phyloP scores from a whole-genome alignment of 2,329 filamentous ascomycete species.

The Arthrobotrys entomopaga region DNA sequence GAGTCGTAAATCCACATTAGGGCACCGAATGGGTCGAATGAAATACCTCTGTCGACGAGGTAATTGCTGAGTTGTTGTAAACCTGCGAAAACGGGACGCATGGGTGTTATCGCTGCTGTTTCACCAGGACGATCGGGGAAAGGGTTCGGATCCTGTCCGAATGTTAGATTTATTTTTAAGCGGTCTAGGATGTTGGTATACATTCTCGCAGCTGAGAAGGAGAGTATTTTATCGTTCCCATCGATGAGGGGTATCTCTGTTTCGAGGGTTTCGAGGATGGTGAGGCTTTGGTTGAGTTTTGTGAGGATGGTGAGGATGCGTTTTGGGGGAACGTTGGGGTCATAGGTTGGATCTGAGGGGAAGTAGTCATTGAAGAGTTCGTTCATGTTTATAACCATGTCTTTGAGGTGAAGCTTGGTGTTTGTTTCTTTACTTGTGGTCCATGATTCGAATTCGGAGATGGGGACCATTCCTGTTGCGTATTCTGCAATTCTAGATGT shows the following conservation, averaged over 20 bases:
- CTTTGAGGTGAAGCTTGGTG: background rate
- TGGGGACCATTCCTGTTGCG: constrained; percentile 2
- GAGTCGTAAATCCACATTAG: constrained; percentile 16
- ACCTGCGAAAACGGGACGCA: background rate
- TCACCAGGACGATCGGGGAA: constrained; percentile 9
- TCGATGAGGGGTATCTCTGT: background rate
- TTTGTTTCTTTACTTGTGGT: background rate
- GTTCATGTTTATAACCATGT: constrained; percentile 11
- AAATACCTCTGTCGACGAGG: background rate
- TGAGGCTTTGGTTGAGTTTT: background rate
- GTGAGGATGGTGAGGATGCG: background rate
- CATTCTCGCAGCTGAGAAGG: background rate
- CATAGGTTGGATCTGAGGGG: constrained; percentile 12
- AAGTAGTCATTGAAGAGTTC: constrained; percentile 7
- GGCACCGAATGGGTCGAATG: background rate
- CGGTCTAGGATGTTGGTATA: no score
- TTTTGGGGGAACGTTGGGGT: background rate
- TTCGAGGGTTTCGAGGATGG: constrained; percentile 5
- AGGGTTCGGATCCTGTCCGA: background rate
- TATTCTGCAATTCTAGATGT: background rate
- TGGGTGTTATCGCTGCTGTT: background rate
- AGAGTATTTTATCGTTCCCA: background rate
- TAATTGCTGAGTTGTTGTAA: constrained; percentile 29
- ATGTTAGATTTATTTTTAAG: background rate
- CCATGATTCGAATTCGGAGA: constrained; percentile 33